Conservation (phyloP, 73 alveolate genomes). For the Tetrahymena thermophila region DNA sequence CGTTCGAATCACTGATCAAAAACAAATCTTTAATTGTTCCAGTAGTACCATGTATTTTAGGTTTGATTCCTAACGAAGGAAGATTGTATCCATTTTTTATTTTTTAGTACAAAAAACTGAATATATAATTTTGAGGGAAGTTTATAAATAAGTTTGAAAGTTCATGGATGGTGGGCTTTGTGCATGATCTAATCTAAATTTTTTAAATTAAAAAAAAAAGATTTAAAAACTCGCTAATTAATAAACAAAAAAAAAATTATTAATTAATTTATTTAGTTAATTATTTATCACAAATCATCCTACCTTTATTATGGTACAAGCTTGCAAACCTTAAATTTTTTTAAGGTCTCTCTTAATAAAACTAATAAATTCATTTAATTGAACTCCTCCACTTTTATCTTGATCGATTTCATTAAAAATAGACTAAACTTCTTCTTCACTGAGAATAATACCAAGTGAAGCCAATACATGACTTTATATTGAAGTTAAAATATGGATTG, state of each 20-base stretch:
- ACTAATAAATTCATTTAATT: background rate
- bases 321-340: background rate
- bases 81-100: background rate
- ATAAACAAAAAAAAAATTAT: no score
- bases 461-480: background rate
- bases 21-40: background rate
- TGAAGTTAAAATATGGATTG: background rate
- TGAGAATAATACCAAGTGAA: background rate
- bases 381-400: background rate
- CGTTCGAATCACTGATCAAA: background rate
- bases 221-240: no score
- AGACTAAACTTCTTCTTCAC: background rate
- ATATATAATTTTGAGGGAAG: background rate
- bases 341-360: background rate
- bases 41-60: background rate
- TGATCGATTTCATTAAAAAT: background rate
- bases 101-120: background rate
- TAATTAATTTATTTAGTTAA: no score
- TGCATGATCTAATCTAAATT: background rate
- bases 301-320: background rate
- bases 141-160: background rate
- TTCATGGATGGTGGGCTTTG: background rate
- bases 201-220: no score
- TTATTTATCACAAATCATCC: no score
- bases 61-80: background rate